Base-by-base conservation (phyloP, 495 filamentous ascomycete species). In the Ascodesmis nigricans region DNA sequence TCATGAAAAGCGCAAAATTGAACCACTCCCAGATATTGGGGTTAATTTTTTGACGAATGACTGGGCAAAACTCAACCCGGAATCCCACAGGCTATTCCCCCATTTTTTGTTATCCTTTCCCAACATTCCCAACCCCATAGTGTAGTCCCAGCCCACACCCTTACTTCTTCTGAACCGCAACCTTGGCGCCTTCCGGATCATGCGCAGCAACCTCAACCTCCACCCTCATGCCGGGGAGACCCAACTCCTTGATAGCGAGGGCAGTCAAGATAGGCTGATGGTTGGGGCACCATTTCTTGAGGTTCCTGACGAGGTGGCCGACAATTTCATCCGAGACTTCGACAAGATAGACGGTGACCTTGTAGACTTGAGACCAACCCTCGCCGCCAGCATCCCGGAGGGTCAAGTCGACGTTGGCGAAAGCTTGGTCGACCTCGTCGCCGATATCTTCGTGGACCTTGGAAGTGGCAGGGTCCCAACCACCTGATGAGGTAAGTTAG, bases 351-450 rank as follows among this genome's bases (percentile, higher is more conserved):
- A 56, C 57, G 17, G 55, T 58, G 5, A 69, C 55, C 1, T 53
- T 50, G 47, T 53, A 69, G 6, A 68, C 67, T 45, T 71, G 64
- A 6, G 44, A 44, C 67, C 67, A 68, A n/a, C 65, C 66, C 29
- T 63, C 59, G 0, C 65, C 63, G 2, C 67, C 67, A 3, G 64
- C 65, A 19, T 58, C 22, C 31, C 56, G 58, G 17, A 67, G 46
- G 18, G 46, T 52, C 0, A 50, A 37, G 2, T 69, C 58, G 13
- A 71, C 56, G 36, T 69, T 71, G 1, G 44, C 52, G 45, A 71
- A 70, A 0, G 66, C 60, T 31, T 60, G 58, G 23, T 65, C 63
- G 34, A 69, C 59, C 40, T 70, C 51, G 0, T 52, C 59, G 20
- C 56, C 54, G 43, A 63, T 48, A 20, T 58, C 55, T n/a, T 23